Evolutionary conservation across 2,329 filamentous ascomycete genomes (phyloP).

Genomic region (Ilyonectria robusta): DNA sequence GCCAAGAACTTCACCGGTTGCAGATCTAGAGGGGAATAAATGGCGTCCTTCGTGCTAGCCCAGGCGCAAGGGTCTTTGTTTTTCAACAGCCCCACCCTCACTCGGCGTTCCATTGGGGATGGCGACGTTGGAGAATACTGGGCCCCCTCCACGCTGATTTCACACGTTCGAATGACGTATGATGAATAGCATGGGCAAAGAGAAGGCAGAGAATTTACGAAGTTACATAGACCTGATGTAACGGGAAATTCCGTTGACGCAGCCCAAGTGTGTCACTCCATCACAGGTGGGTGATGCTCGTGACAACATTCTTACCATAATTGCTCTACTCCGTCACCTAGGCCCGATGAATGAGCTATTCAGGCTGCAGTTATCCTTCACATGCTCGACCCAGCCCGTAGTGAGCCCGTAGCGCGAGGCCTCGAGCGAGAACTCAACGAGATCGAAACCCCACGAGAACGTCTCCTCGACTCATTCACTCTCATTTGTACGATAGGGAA

Average conservation of each 20-base stretch:
- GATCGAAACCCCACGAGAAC: background rate
- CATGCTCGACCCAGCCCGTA: background rate
- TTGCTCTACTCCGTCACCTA: background rate
- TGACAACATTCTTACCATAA: background rate
- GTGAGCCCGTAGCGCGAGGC: background rate
- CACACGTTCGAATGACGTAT: no score
- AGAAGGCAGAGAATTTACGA: constrained; percentile 1
- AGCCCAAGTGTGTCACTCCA: constrained; percentile 2
- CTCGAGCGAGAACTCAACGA: background rate
- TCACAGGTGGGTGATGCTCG: background rate
- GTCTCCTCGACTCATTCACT: background rate
- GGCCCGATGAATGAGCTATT: background rate
- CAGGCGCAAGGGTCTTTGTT: background rate
- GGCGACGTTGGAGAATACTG: no score
- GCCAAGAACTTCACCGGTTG: background rate
- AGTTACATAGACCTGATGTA: background rate
- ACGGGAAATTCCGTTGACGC: constrained; percentile 3
- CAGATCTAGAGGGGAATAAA: no score
- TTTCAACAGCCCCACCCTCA: background rate
- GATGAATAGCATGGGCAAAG: no score
- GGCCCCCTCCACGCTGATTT: no score
- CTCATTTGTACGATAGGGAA: background rate
- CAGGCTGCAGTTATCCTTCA: background rate
- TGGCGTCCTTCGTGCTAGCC: no score
- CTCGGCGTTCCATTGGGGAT: no score